Conservation (phyloP, 1,284 basidiomycete genomes). For the Austroboletus novae-zelandiae region DNA sequence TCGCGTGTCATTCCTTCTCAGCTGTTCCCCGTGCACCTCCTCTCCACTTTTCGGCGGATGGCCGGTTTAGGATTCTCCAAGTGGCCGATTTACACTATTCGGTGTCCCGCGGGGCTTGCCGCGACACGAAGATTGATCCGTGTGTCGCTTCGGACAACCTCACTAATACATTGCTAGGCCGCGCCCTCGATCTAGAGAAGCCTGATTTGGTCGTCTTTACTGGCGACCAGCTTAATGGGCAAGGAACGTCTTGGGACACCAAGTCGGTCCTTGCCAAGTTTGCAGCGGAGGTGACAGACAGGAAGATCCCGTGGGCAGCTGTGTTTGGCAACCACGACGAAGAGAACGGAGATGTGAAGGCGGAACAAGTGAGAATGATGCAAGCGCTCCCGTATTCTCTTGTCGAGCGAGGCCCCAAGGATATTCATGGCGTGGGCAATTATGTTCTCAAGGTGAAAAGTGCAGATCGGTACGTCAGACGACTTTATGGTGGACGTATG, state of each 20-base stretch:
- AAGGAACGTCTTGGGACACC: conserved; percentile 85
- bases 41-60: conserved; percentile 77
- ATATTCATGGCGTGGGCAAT: conserved; percentile 85
- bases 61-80: conserved; percentile 87
- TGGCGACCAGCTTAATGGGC: conserved; percentile 86
- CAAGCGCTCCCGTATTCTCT: conserved; percentile 83
- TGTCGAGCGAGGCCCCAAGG: conserved; percentile 74
- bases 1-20: conserved; percentile 26
- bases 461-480: conserved; percentile 58
- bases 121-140: conserved; percentile 57
- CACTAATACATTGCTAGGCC: conserved; percentile 66
- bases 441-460: conserved; percentile 77
- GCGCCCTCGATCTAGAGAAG: conserved; percentile 76
- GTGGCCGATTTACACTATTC: conserved; percentile 90
- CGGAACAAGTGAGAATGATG: conserved; percentile 70
- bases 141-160: conserved; percentile 70
- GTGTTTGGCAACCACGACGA: conserved; percentile 93
- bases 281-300: conserved; percentile 70
- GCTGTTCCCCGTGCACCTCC: conserved; percentile 68
- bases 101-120: conserved; percentile 68
- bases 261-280: conserved; percentile 88
- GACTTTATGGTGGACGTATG: not conserved
- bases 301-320: conserved; percentile 83
- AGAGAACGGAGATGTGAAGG: conserved; percentile 63
- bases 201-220: conserved; percentile 90